Base-by-base conservation (phyloP, 2,329 filamentous ascomycete species). In the Neophaeococcomyces mojaviensis region DNA sequence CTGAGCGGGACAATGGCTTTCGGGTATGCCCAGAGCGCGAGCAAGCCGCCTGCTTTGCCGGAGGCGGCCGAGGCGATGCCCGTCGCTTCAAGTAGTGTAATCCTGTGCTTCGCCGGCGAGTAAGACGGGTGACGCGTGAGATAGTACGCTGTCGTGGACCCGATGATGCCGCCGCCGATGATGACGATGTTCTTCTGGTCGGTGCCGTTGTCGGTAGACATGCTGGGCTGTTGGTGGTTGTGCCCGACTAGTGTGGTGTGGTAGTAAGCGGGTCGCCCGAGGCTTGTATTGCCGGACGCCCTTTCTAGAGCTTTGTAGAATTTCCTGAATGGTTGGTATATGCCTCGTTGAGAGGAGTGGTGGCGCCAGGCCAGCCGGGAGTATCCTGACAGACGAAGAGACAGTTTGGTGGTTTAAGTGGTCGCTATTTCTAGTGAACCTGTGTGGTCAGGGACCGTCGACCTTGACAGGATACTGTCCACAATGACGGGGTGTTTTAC, bases 21-120 rank as follows among this genome's bases (percentile, higher is more conserved):
- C 0, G 92, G 92, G 60, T 95, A 96, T 1, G 90, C 92, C 88
- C 90, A 97, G 13, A 89, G 72, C 1, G 83, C 92, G 18, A 98
- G 75, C 3, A 98, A 73, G 1, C 92, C 92, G 13, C 92, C 92
- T 0, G 92, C 90, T 68, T 96, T 97, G 33, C 92, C 92, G 7
- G 88, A 95, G 31, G 92, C 90, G 19, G 86, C 90, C n/a, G 87
- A 80, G 5, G 92, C 92, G 53, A 97, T 82, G 36, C 81, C 75
- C 2, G 81, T 81, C 1, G 92, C 88, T 71, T 98, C 92, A 45
- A 97, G 74, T 24, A 98, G 73, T 1, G 86, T 94, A 58, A 97
- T 83, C 44, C 74, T 82, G 63, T 95, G 86, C 44, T 78, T 77
- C 18, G 76, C 67, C 34, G 82, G 80, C 62, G 92, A 76, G 69